phyloP scores from a whole-genome alignment of 2,329 filamentous ascomycete species.

The Orbilia ellipsospora region DNA sequence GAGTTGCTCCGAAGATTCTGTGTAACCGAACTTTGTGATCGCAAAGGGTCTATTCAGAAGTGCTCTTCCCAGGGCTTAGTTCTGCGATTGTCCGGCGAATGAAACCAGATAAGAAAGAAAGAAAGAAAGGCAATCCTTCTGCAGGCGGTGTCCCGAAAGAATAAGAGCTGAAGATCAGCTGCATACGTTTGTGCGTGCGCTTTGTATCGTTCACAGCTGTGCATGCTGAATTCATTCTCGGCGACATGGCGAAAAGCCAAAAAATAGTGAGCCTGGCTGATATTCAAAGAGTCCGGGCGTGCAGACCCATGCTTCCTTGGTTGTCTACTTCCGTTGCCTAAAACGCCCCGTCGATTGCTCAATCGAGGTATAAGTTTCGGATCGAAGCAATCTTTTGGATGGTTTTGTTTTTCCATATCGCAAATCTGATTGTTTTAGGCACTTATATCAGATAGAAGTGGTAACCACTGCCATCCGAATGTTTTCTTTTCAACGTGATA shows the following conservation, averaged over 20 bases:
- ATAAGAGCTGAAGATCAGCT: slow-evolving; percentile 7
- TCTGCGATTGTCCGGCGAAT: slow-evolving; percentile 7
- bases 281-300: neutral
- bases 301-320: neutral
- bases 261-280: no score
- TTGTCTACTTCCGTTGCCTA: slow-evolving; percentile 9
- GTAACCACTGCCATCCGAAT: slow-evolving; percentile 28
- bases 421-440: slow-evolving; percentile 16
- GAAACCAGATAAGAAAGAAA: slow-evolving; percentile 1
- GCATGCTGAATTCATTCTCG: neutral
- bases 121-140: slow-evolving; percentile 5
- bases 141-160: slow-evolving; percentile 23
- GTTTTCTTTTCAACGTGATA: slow-evolving; percentile 1
- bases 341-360: slow-evolving; percentile 4
- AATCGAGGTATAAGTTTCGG: slow-evolving; percentile 4
- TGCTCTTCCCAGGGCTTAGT: slow-evolving; percentile 1
- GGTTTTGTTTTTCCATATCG: neutral
- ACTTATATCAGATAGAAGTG: slow-evolving; percentile 5
- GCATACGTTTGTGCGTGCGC: slow-evolving; percentile 1
- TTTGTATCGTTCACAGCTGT: neutral
- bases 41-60: slow-evolving; percentile 22
- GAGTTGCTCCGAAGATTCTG: slow-evolving; percentile 35
- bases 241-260: neutral
- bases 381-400: no score
- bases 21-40: slow-evolving; percentile 56